Conservation (phyloP, 805 yeast genomes). For the Candida boidinii region DNA sequence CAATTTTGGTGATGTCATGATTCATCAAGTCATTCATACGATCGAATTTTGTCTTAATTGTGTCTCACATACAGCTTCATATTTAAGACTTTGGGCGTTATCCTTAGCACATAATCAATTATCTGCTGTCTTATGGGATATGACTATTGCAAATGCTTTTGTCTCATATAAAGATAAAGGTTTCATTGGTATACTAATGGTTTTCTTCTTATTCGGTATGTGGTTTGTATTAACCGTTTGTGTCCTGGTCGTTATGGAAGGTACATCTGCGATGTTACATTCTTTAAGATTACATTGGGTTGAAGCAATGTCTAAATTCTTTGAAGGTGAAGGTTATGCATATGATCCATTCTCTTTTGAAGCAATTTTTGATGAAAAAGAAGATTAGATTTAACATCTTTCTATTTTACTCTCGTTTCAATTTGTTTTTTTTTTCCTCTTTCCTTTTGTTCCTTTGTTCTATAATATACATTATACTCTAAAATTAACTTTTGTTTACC, state of each 20-base stretch:
- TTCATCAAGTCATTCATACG: slow-evolving; percentile 74
- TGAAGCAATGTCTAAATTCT: slow-evolving; percentile 73
- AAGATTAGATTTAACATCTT: slow-evolving; percentile 3
- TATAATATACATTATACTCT: no score
- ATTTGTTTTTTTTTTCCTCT: no score
- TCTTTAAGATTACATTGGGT: slow-evolving; percentile 76
- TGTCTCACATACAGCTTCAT: slow-evolving; percentile 75
- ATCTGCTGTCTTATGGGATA: slow-evolving; percentile 65
- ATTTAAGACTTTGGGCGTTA: slow-evolving; percentile 70
- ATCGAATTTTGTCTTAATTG: slow-evolving; percentile 75
- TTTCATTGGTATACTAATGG: slow-evolving; percentile 43
- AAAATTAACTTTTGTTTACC: no score
- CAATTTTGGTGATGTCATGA: slow-evolving; percentile 59
- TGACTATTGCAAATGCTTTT: slow-evolving; percentile 63
- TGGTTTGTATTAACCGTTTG: slow-evolving; percentile 68
- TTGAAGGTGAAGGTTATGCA: slow-evolving; percentile 67
- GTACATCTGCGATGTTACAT: slow-evolving; percentile 80
- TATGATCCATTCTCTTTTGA: slow-evolving; percentile 57
- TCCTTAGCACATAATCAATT: slow-evolving; percentile 77
- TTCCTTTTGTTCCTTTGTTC: no score
- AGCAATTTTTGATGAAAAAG: slow-evolving; percentile 13
- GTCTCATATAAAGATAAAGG: slow-evolving; percentile 37
- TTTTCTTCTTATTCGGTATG: slow-evolving; percentile 57
- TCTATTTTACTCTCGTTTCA: no score
- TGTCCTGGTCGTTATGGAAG: slow-evolving; percentile 71